These are phyloP conservation scores for Lignosus rhinocerotis DNA, from an alignment of 1,284 basidiomycete genomes.

Conservation along the genomic window DNA sequence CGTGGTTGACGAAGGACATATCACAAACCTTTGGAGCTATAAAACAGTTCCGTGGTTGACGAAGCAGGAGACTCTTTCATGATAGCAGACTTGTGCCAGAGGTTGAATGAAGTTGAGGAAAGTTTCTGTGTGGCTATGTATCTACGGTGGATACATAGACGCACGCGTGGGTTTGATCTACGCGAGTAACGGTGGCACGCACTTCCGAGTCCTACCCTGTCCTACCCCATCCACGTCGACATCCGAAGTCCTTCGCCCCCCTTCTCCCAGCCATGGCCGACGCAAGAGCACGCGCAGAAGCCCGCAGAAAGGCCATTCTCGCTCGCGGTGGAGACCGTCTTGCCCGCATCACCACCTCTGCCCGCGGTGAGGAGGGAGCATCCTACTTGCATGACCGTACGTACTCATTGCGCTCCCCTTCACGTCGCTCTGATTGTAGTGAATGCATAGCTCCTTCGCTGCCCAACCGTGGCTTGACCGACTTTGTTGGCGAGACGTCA, in stretches of 20 bases:
- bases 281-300: constrained; percentile 69
- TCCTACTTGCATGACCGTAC: constrained; percentile 58
- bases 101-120: neutral
- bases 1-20: too few relatives aligned
- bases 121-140: neutral
- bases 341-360: constrained; percentile 72
- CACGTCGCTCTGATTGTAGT: neutral
- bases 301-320: constrained; percentile 72
- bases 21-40: too few relatives aligned
- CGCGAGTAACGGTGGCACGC: constrained; percentile 19
- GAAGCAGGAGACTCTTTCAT: neutral
- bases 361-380: constrained; percentile 68
- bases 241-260: neutral
- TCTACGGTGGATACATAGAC: constrained; percentile 7
- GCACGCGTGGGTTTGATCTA: constrained; percentile 21
- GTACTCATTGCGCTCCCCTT: constrained; percentile 18
- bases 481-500: constrained; percentile 65
- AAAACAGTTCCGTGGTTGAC: too few relatives aligned
- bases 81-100: neutral
- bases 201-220: constrained; percentile 1
- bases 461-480: constrained; percentile 35
- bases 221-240: constrained; percentile 1
- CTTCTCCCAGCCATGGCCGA: constrained; percentile 34
- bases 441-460: constrained; percentile 43
- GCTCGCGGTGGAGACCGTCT: constrained; percentile 68